Evolutionary conservation across 345 rosid genomes (phyloP).

Genomic region (Populus simonii): DNA sequence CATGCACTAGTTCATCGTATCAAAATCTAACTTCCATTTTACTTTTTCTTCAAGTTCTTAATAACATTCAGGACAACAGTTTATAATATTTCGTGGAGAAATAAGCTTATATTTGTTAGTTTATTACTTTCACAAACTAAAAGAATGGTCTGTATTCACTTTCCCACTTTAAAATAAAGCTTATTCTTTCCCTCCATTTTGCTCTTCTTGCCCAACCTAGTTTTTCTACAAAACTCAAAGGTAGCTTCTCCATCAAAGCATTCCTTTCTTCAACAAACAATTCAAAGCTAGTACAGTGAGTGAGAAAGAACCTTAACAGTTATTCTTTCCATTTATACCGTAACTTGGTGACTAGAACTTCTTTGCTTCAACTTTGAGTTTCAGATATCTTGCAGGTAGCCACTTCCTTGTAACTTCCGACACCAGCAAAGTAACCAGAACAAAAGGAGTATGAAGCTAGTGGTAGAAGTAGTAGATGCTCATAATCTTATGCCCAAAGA

Average conservation of each 20-base stretch:
- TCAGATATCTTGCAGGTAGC: conserved; percentile 39
- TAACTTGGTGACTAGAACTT: conserved; percentile 33
- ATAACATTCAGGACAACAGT: neutral
- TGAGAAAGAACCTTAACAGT: conserved; percentile 4
- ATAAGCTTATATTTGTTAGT: neutral
- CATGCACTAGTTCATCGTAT: neutral
- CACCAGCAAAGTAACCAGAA: conserved; percentile 27
- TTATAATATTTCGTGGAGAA: neutral
- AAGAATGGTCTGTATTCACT: neutral
- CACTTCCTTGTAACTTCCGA: conserved; percentile 25
- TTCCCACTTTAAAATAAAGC: conserved; percentile 20
- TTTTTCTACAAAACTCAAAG: neutral
- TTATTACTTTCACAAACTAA: neutral
- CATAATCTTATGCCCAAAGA: conserved; percentile 54
- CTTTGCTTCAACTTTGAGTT: conserved; percentile 56
- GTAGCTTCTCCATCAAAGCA: conserved; percentile 50
- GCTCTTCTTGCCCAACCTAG: conserved; percentile 2
- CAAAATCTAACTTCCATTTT: neutral
- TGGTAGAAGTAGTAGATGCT: conserved; percentile 51
- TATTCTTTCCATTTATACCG: conserved; percentile 23
- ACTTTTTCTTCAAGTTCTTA: neutral
- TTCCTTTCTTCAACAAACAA: conserved; percentile 50
- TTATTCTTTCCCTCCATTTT: conserved; percentile 34
- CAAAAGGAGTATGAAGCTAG: conserved; percentile 41
- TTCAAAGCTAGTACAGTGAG: neutral